These are phyloP conservation scores for Daedaleopsis sinensis DNA, from an alignment of 768 basidiomycete genomes.

Conservation along the genomic window DNA sequence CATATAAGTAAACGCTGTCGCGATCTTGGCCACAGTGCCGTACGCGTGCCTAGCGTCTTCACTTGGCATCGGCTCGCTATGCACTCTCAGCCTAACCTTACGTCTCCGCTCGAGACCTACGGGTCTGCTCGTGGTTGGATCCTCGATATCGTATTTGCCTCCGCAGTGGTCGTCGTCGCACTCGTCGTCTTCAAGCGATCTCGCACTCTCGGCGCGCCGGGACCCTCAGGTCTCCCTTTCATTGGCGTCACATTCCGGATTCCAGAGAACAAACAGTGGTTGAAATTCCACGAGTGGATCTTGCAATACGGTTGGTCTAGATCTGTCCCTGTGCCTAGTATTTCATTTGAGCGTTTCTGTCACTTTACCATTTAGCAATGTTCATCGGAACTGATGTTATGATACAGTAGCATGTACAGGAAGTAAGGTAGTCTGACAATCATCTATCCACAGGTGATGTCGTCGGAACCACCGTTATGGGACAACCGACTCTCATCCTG, in stretches of 20 bases:
- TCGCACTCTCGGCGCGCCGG: slow-evolving; percentile 23
- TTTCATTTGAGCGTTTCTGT: neutral
- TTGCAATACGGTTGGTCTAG: slow-evolving; percentile 32
- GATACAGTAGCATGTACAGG: too few relatives aligned
- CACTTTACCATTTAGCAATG: neutral
- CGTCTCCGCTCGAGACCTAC: neutral
- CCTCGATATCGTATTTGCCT: neutral
- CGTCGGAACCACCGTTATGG: slow-evolving; percentile 29
- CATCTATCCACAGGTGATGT: slow-evolving; percentile 27
- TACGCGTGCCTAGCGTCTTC: too few relatives aligned
- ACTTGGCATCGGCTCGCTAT: too few relatives aligned
- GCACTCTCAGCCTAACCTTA: neutral
- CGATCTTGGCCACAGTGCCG: neutral
- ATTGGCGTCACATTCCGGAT: slow-evolving; percentile 30
- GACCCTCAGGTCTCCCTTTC: slow-evolving; percentile 23
- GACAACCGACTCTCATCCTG: slow-evolving; percentile 31
- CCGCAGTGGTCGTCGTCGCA: neutral
- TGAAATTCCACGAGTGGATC: slow-evolving; percentile 29
- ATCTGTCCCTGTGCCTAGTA: slow-evolving; percentile 8
- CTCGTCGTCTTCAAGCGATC: neutral
- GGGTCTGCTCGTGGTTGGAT: neutral
- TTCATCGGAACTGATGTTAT: too few relatives aligned
- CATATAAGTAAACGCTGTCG: neutral
- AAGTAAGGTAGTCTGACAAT: too few relatives aligned
- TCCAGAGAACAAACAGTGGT: slow-evolving; percentile 30